Evolutionary conservation across 2,329 filamentous ascomycete genomes (phyloP).

Genomic region (Aureobasidium lini): DNA sequence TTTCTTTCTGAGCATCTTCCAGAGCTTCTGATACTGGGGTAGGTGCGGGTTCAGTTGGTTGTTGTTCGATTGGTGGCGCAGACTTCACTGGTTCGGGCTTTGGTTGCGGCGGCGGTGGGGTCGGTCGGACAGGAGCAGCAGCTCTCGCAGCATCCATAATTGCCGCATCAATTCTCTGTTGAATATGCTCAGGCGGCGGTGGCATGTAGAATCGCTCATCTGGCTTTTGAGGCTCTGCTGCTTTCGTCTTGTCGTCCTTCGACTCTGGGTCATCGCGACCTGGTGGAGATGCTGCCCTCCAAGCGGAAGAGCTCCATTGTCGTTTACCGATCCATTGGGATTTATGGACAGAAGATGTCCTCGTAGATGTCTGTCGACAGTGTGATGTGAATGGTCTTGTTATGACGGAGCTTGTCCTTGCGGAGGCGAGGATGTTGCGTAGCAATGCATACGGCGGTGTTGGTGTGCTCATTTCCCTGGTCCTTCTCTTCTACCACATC

Average conservation of each 20-base stretch:
- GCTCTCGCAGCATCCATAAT: neutral
- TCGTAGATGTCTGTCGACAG: neutral
- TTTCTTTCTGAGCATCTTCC: neutral
- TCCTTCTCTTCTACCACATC: constrained; percentile 15
- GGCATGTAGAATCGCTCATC: constrained; percentile 12
- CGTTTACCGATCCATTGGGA: neutral
- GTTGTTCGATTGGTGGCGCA: neutral
- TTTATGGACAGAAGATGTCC: neutral
- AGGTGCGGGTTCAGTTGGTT: neutral
- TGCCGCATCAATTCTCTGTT: constrained; percentile 1
- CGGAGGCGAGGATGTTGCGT: neutral
- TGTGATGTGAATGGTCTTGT: neutral
- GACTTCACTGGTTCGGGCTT: neutral
- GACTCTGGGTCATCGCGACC: neutral
- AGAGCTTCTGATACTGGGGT: neutral
- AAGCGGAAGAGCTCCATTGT: constrained; percentile 3
- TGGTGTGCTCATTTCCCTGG: constrained; percentile 8
- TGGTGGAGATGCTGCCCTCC: neutral
- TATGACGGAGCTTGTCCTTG: constrained; percentile 1
- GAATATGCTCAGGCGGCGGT: constrained; percentile 1
- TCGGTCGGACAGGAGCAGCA: neutral
- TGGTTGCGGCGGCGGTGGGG: neutral
- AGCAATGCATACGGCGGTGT: constrained; percentile 11
- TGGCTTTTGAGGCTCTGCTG: neutral
- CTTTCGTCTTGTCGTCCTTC: neutral